Base-by-base conservation (phyloP, 306 rosid species). In the Prinsepia uniflora region DNA sequence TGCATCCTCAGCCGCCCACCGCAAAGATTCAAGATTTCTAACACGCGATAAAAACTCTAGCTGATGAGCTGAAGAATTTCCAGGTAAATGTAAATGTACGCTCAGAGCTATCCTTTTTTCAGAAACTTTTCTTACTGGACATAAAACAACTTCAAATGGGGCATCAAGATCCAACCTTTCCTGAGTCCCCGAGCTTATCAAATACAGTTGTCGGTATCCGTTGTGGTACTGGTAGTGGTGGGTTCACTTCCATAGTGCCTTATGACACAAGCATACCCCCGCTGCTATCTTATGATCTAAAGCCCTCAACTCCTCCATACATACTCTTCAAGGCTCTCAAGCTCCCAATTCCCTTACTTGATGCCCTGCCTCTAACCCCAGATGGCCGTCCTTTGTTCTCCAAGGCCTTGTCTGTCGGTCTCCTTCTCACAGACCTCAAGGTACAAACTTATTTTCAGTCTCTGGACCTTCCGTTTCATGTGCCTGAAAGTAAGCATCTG, bases 381-480 rank as follows among this genome's bases (percentile, higher is more conserved):
- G 92, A 85, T 15, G 91, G 90, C 10, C 96, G 96, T 12, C 81
- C 96, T 44, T 89, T 91, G 0, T 96, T 91, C 44, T 85, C 96
- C 74, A 85, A 75, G 69, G 91, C 98, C 71, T 72, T 90, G 66
- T 85, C 96, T 24, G 72, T 88, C 3, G 91, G 96, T 12, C 71
- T 92, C 56, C 64, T 90, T 53, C 96, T 92, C 62, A 93, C 96
- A 24, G 91, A 93, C 75, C 93, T 90, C n/a, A 94, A 86, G 89
- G 97, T 82, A 30, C 4, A 30, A 2, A 30, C 36, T 30, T 30
- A 30, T 30, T 30, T 30, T 30, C 36, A 30, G 36, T 30, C 36
- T 30, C 8, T 43, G 46, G 58, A 17, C 15, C 55, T 14, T 36
- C 48, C 15, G 24, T 36, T 61, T 3, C 36, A 30, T 8, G 3